These are phyloP conservation scores for Combretum micranthum DNA, from an alignment of 345 rosid genomes.

Conservation along the genomic window DNA sequence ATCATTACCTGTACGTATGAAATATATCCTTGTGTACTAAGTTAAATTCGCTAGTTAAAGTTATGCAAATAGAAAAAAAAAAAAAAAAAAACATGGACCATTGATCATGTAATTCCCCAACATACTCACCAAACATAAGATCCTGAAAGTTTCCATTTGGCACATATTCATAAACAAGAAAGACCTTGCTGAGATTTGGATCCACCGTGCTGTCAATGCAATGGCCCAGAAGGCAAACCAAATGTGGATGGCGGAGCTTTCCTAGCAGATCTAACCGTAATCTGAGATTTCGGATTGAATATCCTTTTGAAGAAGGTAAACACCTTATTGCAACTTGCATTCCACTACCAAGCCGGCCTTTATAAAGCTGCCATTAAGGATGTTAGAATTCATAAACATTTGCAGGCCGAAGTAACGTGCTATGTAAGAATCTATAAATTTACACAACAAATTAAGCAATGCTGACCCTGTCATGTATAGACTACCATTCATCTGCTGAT, in stretches of 20 bases:
- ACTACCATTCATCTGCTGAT: no score
- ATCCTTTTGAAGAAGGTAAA: conserved; percentile 36
- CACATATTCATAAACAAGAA: conserved; percentile 37
- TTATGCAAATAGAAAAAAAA: no score
- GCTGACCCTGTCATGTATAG: background rate
- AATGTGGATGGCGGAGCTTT: conserved; percentile 42
- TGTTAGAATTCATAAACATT: no score
- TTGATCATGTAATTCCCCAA: no score
- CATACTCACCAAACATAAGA: conserved; percentile 34
- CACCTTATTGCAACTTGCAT: conserved; percentile 39
- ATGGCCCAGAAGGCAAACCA: conserved; percentile 52
- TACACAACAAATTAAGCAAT: background rate
- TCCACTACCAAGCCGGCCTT: conserved; percentile 37
- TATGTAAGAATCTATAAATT: no score
- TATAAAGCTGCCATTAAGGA: conserved; percentile 27
- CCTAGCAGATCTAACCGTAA: conserved; percentile 43
- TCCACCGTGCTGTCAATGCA: conserved; percentile 36
- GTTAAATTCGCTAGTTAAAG: no score
- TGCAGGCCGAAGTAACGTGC: no score
- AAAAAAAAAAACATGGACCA: no score
- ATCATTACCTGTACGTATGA: conserved; percentile 22
- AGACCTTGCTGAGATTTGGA: conserved; percentile 29
- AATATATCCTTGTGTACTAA: no score
- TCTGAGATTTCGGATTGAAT: conserved; percentile 33
- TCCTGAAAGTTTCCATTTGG: conserved; percentile 31